Conservation (phyloP, 1,284 basidiomycete species). For the Coriolopsis trogii region DNA sequence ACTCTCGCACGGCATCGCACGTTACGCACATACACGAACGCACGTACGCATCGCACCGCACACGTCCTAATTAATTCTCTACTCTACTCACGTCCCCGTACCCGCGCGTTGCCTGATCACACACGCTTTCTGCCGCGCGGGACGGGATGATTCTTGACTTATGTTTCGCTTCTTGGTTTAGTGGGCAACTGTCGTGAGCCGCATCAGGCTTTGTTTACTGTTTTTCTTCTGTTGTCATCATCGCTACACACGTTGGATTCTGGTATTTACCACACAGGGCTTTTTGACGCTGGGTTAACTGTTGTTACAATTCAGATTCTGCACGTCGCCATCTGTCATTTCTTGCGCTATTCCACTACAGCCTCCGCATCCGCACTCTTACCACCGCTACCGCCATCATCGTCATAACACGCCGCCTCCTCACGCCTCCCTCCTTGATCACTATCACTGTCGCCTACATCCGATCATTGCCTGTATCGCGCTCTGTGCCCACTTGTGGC, state of each 20-base stretch:
- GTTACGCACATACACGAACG: constrained; percentile 30
- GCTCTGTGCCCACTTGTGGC: constrained; percentile 5
- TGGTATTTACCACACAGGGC: constrained; percentile 10
- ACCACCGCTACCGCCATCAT: too few relatives aligned
- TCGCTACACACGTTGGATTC: constrained; percentile 3
- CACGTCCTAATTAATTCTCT: constrained; percentile 21
- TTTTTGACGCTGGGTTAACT: constrained; percentile 17
- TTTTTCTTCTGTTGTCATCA: not conserved
- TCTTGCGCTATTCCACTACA: constrained; percentile 6
- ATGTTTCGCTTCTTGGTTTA: not conserved
- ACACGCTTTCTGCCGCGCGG: constrained; percentile 19
- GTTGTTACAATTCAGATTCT: constrained; percentile 6
- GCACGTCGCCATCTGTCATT: constrained; percentile 14
- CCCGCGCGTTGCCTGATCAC: constrained; percentile 19
- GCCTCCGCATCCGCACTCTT: too few relatives aligned
- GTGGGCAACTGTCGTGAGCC: not conserved
- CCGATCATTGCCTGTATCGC: not conserved
- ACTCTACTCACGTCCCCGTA: constrained; percentile 22
- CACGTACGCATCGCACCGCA: constrained; percentile 25
- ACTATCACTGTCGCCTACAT: too few relatives aligned
- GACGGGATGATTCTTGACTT: constrained; percentile 4
- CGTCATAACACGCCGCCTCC: too few relatives aligned
- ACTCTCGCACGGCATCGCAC: constrained; percentile 26
- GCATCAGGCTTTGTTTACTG: not conserved
- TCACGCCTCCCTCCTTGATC: not conserved